A percentile compares a stretch with the other conserved stretches of the same genome.
phyloP scores from a whole-genome alignment of 495 filamentous ascomycete genomes.

The Hypoxylon perforatum region DNA sequence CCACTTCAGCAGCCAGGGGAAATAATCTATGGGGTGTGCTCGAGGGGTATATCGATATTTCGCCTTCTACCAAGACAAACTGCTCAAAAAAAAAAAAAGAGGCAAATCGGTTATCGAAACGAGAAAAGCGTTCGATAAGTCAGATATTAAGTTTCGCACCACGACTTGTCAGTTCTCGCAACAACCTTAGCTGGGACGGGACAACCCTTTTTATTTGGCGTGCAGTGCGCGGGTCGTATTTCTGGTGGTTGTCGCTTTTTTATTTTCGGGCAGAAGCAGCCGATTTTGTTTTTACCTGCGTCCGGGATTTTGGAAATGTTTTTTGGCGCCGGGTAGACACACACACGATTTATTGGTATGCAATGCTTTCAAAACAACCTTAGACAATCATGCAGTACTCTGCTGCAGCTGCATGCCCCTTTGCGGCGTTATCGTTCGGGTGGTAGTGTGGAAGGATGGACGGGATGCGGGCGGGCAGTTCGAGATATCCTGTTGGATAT shows the following conservation, averaged over 20 bases:
- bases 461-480: slow-evolving; percentile 35
- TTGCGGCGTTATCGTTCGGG: slow-evolving; percentile 49
- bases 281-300: slow-evolving; percentile 28
- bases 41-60: slow-evolving; percentile 34
- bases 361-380: slow-evolving; percentile 43
- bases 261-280: slow-evolving; percentile 37
- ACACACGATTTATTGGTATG: slow-evolving; percentile 44
- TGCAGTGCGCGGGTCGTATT: slow-evolving; percentile 15
- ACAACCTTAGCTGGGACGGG: slow-evolving; percentile 11
- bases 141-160: slow-evolving; percentile 33
- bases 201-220: slow-evolving; percentile 17
- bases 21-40: slow-evolving; percentile 29
- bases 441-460: slow-evolving; percentile 36
- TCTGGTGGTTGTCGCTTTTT: slow-evolving; percentile 25
- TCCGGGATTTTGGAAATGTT: slow-evolving; percentile 14
- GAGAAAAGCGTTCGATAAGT: slow-evolving; percentile 31
- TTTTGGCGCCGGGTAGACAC: slow-evolving; percentile 41
- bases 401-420: slow-evolving; percentile 47
- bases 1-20: slow-evolving; percentile 16
- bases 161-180: slow-evolving; percentile 28
- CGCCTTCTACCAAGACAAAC: slow-evolving; percentile 36
- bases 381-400: slow-evolving; percentile 49
- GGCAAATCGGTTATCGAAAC: slow-evolving; percentile 28
- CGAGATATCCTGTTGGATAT: slow-evolving; percentile 30
- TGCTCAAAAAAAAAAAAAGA: slow-evolving; percentile 24